phyloP scores from a whole-genome alignment of 2,329 filamentous ascomycete genomes.

The Fusarium metavorans region DNA sequence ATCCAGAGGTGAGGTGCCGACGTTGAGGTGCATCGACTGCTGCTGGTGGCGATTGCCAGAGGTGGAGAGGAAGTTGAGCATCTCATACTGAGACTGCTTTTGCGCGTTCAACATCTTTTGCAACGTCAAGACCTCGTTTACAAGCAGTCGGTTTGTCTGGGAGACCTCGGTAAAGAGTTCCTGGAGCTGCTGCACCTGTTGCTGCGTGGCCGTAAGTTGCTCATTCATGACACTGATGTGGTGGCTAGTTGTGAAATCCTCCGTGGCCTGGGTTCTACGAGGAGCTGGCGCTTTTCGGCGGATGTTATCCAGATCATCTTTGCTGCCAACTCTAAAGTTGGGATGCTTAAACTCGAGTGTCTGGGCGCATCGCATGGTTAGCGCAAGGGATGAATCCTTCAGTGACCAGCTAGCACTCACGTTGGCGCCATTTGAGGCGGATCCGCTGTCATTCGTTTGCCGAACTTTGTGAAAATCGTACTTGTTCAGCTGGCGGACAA shows the following conservation, averaged over 20 bases:
- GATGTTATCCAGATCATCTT: slow-evolving; percentile 96
- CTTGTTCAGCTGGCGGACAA: slow-evolving; percentile 95
- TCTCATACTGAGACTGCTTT: slow-evolving; percentile 68
- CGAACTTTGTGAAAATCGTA: slow-evolving; percentile 99
- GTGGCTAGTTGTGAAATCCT: slow-evolving; percentile 84
- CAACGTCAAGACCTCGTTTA: slow-evolving; percentile 70
- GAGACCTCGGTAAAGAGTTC: slow-evolving; percentile 85
- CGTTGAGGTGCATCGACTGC: slow-evolving; percentile 50
- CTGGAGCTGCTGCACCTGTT: slow-evolving; percentile 89
- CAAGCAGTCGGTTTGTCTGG: slow-evolving; percentile 70
- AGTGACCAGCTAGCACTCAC: slow-evolving; percentile 40
- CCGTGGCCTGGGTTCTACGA: slow-evolving; percentile 75
- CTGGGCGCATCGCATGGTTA: slow-evolving; percentile 53
- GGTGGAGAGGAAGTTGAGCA: slow-evolving; percentile 66
- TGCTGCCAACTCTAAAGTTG: slow-evolving; percentile 94
- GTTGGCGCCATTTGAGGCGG: slow-evolving; percentile 52
- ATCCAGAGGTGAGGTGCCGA: slow-evolving; percentile 55
- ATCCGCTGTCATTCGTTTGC: slow-evolving; percentile 54
- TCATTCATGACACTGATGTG: slow-evolving; percentile 91
- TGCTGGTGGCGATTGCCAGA: slow-evolving; percentile 53
- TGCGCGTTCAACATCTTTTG: slow-evolving; percentile 72
- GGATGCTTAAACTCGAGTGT: slow-evolving; percentile 90
- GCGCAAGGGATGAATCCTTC: neutral
- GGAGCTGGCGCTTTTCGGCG: slow-evolving; percentile 93
- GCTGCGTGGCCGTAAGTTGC: slow-evolving; percentile 88